A percentile compares a stretch with the other conserved stretches of the same genome.
Conservation (phyloP, 768 basidiomycete genomes). For the Kwoniella sp. region DNA sequence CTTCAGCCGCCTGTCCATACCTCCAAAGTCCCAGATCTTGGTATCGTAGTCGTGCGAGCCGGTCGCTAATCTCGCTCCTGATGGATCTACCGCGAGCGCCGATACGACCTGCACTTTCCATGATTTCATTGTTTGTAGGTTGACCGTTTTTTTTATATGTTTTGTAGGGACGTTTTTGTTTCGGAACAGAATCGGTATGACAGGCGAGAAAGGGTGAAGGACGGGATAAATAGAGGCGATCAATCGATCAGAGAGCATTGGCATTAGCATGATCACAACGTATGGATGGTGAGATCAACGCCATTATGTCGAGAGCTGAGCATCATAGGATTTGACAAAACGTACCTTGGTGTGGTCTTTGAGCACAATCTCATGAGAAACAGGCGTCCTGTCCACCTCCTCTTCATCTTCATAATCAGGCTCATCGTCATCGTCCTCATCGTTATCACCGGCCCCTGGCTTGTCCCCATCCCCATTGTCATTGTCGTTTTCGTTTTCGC, state of each 20-base stretch:
- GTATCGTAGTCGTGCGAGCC: slow-evolving; percentile 97
- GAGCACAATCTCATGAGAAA: slow-evolving; percentile 84
- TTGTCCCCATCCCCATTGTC: slow-evolving; percentile 13
- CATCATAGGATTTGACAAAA: neutral
- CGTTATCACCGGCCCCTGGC: slow-evolving; percentile 6
- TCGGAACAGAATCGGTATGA: no score
- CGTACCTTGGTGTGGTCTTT: slow-evolving; percentile 86
- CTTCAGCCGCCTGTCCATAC: slow-evolving; percentile 84
- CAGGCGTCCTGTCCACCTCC: slow-evolving; percentile 68
- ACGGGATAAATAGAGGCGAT: neutral
- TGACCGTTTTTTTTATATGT: no score
- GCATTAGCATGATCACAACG: neutral
- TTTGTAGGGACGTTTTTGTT: no score
- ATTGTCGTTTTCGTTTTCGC: slow-evolving; percentile 8
- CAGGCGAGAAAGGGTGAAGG: no score
- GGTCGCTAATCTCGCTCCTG: slow-evolving; percentile 85
- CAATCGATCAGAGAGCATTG: neutral
- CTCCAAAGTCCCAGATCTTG: slow-evolving; percentile 99
- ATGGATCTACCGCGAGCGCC: slow-evolving; percentile 86
- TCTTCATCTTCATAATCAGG: slow-evolving; percentile 20
- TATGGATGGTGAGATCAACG: no score
- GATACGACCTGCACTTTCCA: slow-evolving; percentile 68
- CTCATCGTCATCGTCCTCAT: slow-evolving; percentile 20
- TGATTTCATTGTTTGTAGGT: no score
- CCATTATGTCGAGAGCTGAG: no score